phyloP scores from a whole-genome alignment of 129 eudicot species.

The Chrysanthemum lavandulifolium region DNA sequence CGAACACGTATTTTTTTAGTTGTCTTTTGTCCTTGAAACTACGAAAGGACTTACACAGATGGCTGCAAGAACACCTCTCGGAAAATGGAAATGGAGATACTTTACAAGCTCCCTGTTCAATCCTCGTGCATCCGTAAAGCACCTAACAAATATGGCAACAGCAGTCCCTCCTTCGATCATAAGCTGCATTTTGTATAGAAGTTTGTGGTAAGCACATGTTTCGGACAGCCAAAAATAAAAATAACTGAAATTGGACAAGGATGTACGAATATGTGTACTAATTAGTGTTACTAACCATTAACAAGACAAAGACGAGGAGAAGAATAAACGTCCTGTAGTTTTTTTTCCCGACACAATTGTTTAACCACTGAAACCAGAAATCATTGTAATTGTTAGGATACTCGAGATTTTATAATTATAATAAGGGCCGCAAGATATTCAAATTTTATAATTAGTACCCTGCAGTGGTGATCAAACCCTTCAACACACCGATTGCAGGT shows the following conservation, averaged over 20 bases:
- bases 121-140: conserved; percentile 68
- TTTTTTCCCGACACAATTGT: conserved; percentile 85
- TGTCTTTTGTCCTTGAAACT: not conserved
- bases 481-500: conserved; percentile 95
- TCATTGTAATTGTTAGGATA: conserved; percentile 11
- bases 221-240: not conserved
- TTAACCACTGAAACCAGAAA: conserved; percentile 73
- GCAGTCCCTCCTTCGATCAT: conserved; percentile 84
- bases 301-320: conserved; percentile 60
- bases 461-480: conserved; percentile 98
- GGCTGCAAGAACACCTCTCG: conserved; percentile 75
- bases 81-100: conserved; percentile 54
- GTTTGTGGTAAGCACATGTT: conserved; percentile 18
- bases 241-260: not conserved
- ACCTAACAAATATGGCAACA: conserved; percentile 70
- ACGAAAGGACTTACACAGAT: conserved; percentile 52
- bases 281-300: conserved; percentile 57
- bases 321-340: conserved; percentile 84
- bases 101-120: conserved; percentile 52
- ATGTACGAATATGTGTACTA: too few species aligned
- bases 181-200: conserved; percentile 47
- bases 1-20: not conserved
- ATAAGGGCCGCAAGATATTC: not conserved
- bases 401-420: not conserved
- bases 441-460: conserved; percentile 38